Evolutionary conservation across 306 rosid genomes (phyloP).

Genomic region (Arachis hypogaea): DNA sequence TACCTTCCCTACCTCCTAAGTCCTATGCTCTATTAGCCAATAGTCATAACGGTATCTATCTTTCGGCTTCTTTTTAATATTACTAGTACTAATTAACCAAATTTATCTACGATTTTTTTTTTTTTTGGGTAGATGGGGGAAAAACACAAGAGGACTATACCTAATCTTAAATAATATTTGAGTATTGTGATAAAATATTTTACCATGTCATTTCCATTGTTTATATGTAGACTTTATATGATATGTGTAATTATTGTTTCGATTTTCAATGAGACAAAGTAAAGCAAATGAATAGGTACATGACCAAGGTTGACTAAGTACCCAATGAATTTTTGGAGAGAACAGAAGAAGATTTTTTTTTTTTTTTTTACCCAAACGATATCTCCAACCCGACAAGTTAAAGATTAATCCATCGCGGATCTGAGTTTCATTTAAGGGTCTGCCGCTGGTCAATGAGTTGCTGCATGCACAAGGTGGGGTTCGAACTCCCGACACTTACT

Average conservation of each 20-base stretch:
- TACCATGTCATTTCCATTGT: neutral
- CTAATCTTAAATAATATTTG: neutral
- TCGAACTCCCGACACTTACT: no score
- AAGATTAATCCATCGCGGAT: no score
- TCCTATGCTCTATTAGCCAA: neutral
- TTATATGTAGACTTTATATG: neutral
- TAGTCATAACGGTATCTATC: slow-evolving; percentile 12
- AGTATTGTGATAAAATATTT: neutral
- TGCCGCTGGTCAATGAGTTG: no score
- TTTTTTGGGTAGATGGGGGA: neutral
- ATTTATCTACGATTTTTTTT: neutral
- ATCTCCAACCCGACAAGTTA: no score
- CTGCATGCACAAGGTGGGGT: no score
- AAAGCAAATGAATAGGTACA: slow-evolving; percentile 2
- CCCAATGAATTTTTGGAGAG: slow-evolving; percentile 1
- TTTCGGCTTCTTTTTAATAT: neutral
- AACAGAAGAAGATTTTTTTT: neutral
- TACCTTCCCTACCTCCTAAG: neutral
- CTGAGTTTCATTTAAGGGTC: no score
- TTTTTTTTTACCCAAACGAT: neutral
- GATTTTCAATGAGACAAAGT: slow-evolving; percentile 28
- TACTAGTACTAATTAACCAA: neutral
- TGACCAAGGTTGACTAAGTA: slow-evolving; percentile 21
- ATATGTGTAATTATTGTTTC: slow-evolving; percentile 20
- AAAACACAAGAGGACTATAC: neutral